Evolutionary conservation across 2,329 filamentous ascomycete species (phyloP).

Genomic region (Aureobasidium sp.): DNA sequence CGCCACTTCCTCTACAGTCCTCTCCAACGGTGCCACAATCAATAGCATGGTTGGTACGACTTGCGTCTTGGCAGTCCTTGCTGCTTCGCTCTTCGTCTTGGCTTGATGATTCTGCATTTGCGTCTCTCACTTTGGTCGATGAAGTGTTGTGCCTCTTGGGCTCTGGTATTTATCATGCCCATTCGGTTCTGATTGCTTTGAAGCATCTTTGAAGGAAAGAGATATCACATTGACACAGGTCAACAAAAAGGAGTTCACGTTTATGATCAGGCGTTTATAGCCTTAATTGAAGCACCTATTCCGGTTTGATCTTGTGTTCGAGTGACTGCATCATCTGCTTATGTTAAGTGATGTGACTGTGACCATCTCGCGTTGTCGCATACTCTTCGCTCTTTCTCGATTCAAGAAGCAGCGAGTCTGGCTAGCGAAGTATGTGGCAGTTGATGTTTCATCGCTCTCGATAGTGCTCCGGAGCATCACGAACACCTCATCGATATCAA

Average conservation of each 20-base stretch:
- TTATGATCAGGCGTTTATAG: neutral
- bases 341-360: neutral
- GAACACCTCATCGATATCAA: no score
- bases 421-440: no score
- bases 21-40: constrained; percentile 6
- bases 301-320: neutral
- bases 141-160: neutral
- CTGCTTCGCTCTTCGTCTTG: constrained; percentile 8
- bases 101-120: neutral
- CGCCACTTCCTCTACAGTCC: neutral
- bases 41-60: neutral
- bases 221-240: neutral
- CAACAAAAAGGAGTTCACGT: neutral
- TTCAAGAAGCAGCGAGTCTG: no score
- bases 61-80: neutral
- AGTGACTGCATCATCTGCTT: neutral
- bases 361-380: neutral
- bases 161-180: neutral
- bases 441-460: no score
- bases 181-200: neutral
- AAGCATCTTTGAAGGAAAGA: neutral
- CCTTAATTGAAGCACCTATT: neutral
- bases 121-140: neutral
- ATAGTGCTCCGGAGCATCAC: no score
- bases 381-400: no score